Evolutionary conservation across 2,329 filamentous ascomycete genomes (phyloP).

Genomic region (Stromatinia cepivora): DNA sequence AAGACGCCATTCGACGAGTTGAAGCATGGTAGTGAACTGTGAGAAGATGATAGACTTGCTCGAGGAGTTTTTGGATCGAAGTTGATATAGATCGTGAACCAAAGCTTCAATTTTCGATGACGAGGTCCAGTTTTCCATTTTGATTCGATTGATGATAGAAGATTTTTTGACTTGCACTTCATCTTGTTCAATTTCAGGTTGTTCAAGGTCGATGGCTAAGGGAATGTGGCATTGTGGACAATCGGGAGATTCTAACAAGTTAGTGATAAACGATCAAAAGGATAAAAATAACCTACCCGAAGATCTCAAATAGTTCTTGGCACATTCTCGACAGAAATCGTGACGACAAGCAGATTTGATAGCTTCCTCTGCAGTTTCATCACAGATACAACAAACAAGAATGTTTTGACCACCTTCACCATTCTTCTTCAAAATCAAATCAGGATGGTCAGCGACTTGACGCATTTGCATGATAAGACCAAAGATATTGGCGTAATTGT

Average conservation of each 20-base stretch:
- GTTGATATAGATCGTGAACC: conserved; percentile 88
- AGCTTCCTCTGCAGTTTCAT: conserved; percentile 92
- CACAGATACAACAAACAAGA: conserved; percentile 90
- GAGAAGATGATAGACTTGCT: conserved; percentile 98
- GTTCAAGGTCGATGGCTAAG: conserved; percentile 87
- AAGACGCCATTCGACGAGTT: conserved; percentile 94
- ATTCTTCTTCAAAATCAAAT: conserved; percentile 88
- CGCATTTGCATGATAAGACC: conserved; percentile 99
- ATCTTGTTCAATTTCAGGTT: conserved; percentile 93
- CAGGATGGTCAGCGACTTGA: conserved; percentile 94
- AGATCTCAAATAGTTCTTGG: conserved; percentile 76
- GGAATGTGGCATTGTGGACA: conserved; percentile 92
- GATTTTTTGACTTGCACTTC: conserved; percentile 85
- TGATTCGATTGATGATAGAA: conserved; percentile 97
- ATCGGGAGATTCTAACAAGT: conserved; percentile 55
- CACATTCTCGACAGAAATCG: conserved; percentile 83
- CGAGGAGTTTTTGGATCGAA: conserved; percentile 88
- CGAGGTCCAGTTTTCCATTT: conserved; percentile 98
- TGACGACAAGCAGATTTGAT: conserved; percentile 91
- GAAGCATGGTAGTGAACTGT: conserved; percentile 95
- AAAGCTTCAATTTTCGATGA: conserved; percentile 98
- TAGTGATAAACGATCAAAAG: conserved; percentile 22
- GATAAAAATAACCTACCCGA: conserved; percentile 57
- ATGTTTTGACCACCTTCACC: conserved; percentile 85
- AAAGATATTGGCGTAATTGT: conserved; percentile 99